Evolutionary conservation across 441 rosid genomes (phyloP).

Genomic region (Euphorbia corollata): DNA sequence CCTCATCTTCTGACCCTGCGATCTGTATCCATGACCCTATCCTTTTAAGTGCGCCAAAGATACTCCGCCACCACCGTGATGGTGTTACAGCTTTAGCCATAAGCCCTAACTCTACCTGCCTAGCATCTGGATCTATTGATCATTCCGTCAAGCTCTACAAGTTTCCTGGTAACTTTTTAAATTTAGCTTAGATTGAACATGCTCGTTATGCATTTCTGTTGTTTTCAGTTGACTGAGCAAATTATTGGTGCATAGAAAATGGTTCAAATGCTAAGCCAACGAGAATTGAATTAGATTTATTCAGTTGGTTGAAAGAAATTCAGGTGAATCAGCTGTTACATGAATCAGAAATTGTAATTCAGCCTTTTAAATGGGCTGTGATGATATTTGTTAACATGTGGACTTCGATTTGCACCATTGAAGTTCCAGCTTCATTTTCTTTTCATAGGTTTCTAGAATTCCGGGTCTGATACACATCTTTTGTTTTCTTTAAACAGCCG

Average conservation of each 20-base stretch:
- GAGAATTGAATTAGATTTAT: too few relatives aligned
- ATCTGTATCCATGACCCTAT: slow-evolving; percentile 68
- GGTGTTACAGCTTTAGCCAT: slow-evolving; percentile 81
- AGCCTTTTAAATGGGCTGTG: too few relatives aligned
- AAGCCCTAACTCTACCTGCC: slow-evolving; percentile 80
- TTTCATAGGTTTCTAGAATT: not conserved
- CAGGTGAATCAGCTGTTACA: too few relatives aligned
- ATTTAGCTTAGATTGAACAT: not conserved
- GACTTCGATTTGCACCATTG: not conserved
- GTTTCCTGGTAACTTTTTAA: slow-evolving; percentile 49
- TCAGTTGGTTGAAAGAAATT: too few relatives aligned
- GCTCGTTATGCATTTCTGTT: not conserved
- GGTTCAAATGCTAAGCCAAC: too few relatives aligned
- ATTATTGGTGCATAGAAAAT: too few relatives aligned
- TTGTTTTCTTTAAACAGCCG: slow-evolving; percentile 37
- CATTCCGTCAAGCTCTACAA: slow-evolving; percentile 94
- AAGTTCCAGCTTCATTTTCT: not conserved
- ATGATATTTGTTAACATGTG: too few relatives aligned
- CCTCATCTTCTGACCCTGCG: slow-evolving; percentile 68
- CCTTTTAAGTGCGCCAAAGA: slow-evolving; percentile 46
- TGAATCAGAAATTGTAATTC: too few relatives aligned
- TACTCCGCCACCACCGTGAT: slow-evolving; percentile 89
- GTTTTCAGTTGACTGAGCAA: not conserved
- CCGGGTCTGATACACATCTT: not conserved
- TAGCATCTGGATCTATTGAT: slow-evolving; percentile 73